Base-by-base conservation (phyloP, 129 eudicot genomes). In the Artemisia tridentata region DNA sequence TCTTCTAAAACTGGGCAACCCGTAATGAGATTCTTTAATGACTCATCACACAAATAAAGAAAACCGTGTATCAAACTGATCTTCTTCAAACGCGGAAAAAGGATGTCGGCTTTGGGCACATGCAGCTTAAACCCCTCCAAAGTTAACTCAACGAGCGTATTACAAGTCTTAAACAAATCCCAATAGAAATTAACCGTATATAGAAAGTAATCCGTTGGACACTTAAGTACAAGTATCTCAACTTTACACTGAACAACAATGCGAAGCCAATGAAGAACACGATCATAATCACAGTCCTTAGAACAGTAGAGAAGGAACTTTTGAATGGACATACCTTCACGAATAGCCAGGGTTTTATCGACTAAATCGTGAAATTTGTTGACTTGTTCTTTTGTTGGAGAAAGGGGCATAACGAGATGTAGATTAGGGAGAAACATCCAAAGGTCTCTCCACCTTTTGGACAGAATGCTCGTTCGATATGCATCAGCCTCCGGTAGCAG, bases 1-100 rank as follows among this genome's bases (percentile, higher is more conserved):
- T 69, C 75, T 62, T 77, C 65, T 5, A 77, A 48, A 21, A 50
- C 64, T 4, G 80, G 80, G 48, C 75, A 50, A 11, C 75, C 75
- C 0, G 75, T 20, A 15, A 77, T 20, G 70, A 77, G 21, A 69
- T 77, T 69, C 31, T 2, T 16, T 19, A 69, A n/a, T 29, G 58
- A 34, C 2, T 69, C 49, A 61, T 3, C 57, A 0, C 71, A 53
- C 9, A 8, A 4, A 60, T 76, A 76, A 5, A 45, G 5, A 3
- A 27, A 1, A 62, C 61, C 20, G 3, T 63, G 61, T 17, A 69
- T 7, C 41, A 76, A 19, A 27, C 49, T 41, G 12, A 76, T 7
- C 5, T 21, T 62, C 46, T 59, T 68, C 34, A 76, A 41, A 49
- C 80, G 60, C 0, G 75, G 75, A 20, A 69, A 76, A 9, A 76